phyloP scores from a whole-genome alignment of 2,329 filamentous ascomycete species.

The Pyrenochaeta sp. region DNA sequence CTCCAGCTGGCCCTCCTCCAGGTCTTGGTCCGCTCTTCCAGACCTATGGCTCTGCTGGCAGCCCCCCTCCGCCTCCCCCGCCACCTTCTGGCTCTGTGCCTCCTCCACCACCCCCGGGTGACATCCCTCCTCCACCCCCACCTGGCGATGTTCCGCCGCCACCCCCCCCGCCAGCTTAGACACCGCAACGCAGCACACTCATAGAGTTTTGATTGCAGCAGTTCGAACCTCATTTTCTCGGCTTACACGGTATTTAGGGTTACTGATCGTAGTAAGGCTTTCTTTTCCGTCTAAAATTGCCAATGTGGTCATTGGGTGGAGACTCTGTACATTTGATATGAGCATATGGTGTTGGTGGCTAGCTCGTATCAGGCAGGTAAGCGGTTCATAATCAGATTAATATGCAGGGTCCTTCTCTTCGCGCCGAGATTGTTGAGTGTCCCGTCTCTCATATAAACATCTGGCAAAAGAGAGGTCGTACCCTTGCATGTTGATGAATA shows the following conservation, averaged over 20 bases:
- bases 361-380: constrained; percentile 11
- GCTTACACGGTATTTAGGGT: constrained; percentile 3
- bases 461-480: neutral
- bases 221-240: neutral
- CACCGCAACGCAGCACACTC: neutral
- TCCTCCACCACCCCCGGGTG: constrained; percentile 68
- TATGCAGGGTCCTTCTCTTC: constrained; percentile 6
- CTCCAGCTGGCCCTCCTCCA: constrained; percentile 57
- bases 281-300: constrained; percentile 1
- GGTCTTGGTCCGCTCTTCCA: constrained; percentile 73
- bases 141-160: constrained; percentile 69
- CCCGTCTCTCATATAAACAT: neutral
- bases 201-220: constrained; percentile 3
- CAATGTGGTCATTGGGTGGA: neutral
- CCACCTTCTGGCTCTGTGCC: constrained; percentile 68
- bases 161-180: constrained; percentile 39
- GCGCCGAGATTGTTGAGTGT: constrained; percentile 1
- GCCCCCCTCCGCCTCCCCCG: constrained; percentile 69
- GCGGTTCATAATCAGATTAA: constrained; percentile 3
- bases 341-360: constrained; percentile 8
- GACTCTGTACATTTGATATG: constrained; percentile 10
- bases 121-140: constrained; percentile 62
- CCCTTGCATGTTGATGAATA: constrained; percentile 2
- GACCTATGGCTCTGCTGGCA: constrained; percentile 65
- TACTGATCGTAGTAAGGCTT: constrained; percentile 4